Base-by-base conservation (phyloP, 2,329 filamentous ascomycete species). In the Colletotrichum sp. region DNA sequence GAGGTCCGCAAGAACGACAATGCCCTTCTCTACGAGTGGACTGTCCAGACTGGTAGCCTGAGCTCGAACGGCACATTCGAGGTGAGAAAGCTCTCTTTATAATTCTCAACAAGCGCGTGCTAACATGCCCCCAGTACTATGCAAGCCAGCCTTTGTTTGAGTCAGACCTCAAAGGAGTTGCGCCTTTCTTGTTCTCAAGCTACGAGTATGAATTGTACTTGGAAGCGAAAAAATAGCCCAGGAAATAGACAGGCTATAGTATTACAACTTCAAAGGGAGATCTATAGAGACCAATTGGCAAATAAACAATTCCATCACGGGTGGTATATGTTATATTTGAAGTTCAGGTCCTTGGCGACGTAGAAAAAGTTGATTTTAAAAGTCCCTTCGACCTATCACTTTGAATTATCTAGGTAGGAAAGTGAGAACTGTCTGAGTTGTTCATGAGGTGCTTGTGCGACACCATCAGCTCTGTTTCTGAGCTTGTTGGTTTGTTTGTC, bases 1-100 rank as follows among this genome's bases (percentile, higher is more conserved):
- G 83, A 85, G 26, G 82, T 70, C 4, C 76, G 85, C 26, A 85
- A 86, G 48, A 82, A 84, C 21, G 87, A 89, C 77, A 87, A 88
- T 1, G 87, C 86, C 4, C 77, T 90, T 62, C 76, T 79, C 7
- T 82, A 81, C 24, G 82, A 83, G 24, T 82, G 82, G 32, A 84
- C 82, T 4, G 83, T 84, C 16, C 71, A 82, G 28, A 83, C 83
- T 6, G 83, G 83, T 66, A 84, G 82, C 58, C 75, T 84, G 60
- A 84, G 83, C 76, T 84, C 82, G 61, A 83, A 80, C 36, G 83
- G 82, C 8, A 77, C 77, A 3, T 84, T 82, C 62, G 82, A 89
- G 83, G 88, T 89, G 78, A 82, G 85, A 75, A 10, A 60, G 4
- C 16, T 6, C 3, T 16, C 55, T 18, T 12, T 21, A 2, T 12